phyloP scores from a whole-genome alignment of 768 basidiomycete genomes.

The Tulasnella sp. region DNA sequence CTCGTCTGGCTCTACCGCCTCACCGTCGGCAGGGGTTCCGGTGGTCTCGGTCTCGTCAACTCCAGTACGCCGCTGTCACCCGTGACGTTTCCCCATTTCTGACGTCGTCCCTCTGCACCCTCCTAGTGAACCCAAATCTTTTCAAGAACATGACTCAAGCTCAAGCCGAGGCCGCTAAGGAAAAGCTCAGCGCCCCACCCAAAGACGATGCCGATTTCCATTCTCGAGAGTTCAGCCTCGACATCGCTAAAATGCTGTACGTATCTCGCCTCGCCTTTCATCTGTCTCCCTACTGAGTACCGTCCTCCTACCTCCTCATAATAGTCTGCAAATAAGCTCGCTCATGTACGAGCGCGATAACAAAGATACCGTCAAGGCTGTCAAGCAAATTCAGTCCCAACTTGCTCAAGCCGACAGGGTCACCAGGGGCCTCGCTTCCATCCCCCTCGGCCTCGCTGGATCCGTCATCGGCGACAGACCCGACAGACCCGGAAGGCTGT shows the following conservation, averaged over 20 bases:
- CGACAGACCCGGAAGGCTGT: background rate
- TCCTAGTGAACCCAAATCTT: conserved; percentile 6
- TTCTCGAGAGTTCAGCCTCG: background rate
- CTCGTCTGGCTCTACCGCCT: background rate
- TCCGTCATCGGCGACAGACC: background rate
- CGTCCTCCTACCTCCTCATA: background rate
- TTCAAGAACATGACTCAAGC: background rate
- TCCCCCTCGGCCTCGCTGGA: background rate
- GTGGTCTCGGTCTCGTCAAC: background rate
- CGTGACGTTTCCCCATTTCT: background rate
- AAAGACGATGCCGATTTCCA: background rate
- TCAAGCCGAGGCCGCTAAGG: conserved; percentile 11
- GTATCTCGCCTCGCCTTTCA: background rate
- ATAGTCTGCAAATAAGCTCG: conserved; percentile 11
- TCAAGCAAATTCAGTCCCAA: background rate
- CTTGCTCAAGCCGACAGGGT: background rate
- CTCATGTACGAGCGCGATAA: conserved; percentile 14
- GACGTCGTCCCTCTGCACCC: background rate
- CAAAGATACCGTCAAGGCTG: background rate
- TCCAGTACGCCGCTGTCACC: background rate
- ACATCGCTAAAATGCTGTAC: conserved; percentile 14
- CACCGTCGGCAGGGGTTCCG: background rate
- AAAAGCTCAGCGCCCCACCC: background rate
- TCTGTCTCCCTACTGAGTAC: background rate
- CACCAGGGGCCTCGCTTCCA: background rate